Percentiles rank a stretch among this genome's conserved stretches.
phyloP scores from a whole-genome alignment of 129 eudicot species.

The Kitagawia praeruptora region DNA sequence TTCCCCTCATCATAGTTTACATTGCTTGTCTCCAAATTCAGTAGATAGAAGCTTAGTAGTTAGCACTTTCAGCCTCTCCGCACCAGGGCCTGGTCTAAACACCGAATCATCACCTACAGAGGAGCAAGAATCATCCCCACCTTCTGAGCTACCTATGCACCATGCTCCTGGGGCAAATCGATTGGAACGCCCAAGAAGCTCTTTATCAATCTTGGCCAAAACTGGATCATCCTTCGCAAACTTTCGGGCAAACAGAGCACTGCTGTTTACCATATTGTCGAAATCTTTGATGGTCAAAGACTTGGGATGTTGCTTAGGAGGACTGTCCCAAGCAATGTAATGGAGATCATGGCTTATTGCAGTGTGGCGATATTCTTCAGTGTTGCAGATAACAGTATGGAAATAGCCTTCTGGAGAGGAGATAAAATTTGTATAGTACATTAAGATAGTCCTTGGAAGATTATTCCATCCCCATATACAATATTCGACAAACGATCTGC shows the following conservation, averaged over 20 bases:
- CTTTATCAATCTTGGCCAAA: conserved; percentile 74
- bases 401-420: conserved; percentile 98
- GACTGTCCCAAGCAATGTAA: conserved; percentile 94
- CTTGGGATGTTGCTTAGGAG: conserved; percentile 94
- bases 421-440: conserved; percentile 88
- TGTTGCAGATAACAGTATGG: conserved; percentile 92
- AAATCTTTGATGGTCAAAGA: conserved; percentile 66
- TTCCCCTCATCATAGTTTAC: conserved; percentile 19
- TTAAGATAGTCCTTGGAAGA: conserved; percentile 70
- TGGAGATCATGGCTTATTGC: conserved; percentile 90
- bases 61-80: conserved; percentile 51
- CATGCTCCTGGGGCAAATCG: conserved; percentile 81
- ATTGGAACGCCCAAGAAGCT: conserved; percentile 54
- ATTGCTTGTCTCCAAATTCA: conserved; percentile 54
- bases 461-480: conserved; percentile 97
- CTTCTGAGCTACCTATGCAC: conserved; percentile 69
- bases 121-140: conserved; percentile 66
- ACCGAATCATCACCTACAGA: conserved; percentile 60
- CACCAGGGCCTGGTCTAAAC: conserved; percentile 72
- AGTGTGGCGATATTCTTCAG: conserved; percentile 57
- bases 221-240: conserved; percentile 75
- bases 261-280: conserved; percentile 76
- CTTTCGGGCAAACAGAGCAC: conserved; percentile 81
- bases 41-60: conserved; percentile 44
- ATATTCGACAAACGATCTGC: conserved; percentile 84